Conservation (phyloP, 73 alveolate genomes). For the Paramecium sonneborni region DNA sequence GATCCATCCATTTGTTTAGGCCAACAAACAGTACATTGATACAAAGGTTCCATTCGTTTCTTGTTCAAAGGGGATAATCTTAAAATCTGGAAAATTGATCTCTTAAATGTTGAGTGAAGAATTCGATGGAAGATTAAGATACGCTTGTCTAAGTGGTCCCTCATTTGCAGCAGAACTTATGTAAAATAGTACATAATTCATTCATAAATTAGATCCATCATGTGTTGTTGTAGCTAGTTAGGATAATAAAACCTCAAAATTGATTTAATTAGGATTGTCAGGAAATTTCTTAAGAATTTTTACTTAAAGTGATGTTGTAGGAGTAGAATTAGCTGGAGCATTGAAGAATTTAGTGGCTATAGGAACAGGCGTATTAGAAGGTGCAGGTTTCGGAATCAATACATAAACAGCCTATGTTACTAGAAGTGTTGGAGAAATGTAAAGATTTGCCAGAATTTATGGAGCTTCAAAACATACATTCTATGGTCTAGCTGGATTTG, state of each 20-base stretch:
- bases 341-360: constrained; percentile 74
- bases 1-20: constrained; percentile 63
- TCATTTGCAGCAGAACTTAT: constrained; percentile 74
- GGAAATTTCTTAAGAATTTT: constrained; percentile 70
- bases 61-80: constrained; percentile 71
- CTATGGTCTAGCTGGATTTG: constrained; percentile 76
- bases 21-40: constrained; percentile 59
- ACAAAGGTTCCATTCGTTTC: constrained; percentile 72
- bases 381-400: constrained; percentile 75
- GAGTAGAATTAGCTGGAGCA: constrained; percentile 79
- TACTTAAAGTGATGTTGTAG: constrained; percentile 73
- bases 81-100: constrained; percentile 61
- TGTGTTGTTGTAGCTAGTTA: constrained; percentile 68
- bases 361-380: constrained; percentile 76
- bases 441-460: constrained; percentile 56
- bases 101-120: constrained; percentile 68
- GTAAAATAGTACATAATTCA: not conserved
- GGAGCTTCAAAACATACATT: constrained; percentile 75
- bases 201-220: constrained; percentile 32
- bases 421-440: constrained; percentile 73
- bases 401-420: constrained; percentile 73
- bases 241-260: constrained; percentile 58
- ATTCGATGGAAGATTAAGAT: constrained; percentile 67
- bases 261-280: constrained; percentile 66
- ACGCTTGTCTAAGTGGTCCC: constrained; percentile 76